Percentiles rank a stretch among this genome's conserved stretches.
Evolutionary conservation across 2,329 filamentous ascomycete genomes (phyloP).

Genomic region (Podosphaera xanthii): DNA sequence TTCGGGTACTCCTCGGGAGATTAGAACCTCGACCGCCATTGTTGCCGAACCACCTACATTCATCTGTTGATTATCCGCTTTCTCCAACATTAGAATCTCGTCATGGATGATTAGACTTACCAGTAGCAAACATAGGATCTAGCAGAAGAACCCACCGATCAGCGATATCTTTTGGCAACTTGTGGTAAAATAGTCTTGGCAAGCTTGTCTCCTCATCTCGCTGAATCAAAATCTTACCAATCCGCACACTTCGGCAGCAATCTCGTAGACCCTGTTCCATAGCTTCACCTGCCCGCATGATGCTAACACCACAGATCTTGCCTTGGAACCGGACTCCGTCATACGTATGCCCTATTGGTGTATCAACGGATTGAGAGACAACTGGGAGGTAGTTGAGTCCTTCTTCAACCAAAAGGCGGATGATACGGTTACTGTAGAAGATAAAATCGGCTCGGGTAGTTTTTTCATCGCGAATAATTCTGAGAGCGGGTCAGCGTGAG

Average conservation of each 20-base stretch:
- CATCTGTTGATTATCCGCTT: too few relatives aligned
- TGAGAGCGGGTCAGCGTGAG: conserved; percentile 18
- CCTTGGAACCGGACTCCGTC: conserved; percentile 86
- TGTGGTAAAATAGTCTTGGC: conserved; percentile 93
- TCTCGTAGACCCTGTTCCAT: conserved; percentile 96
- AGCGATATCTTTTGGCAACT: conserved; percentile 81
- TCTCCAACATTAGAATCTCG: too few relatives aligned
- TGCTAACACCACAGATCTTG: conserved; percentile 95
- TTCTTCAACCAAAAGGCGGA: conserved; percentile 87
- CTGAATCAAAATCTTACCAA: conserved; percentile 96
- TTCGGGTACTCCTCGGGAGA: conserved; percentile 74
- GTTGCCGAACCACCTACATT: conserved; percentile 67
- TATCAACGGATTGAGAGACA: conserved; percentile 69
- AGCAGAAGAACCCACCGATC: conserved; percentile 81
- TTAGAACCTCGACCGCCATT: conserved; percentile 89
- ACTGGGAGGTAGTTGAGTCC: conserved; percentile 91
- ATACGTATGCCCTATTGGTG: conserved; percentile 73
- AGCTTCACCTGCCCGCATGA: conserved; percentile 92
- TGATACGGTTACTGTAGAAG: conserved; percentile 97
- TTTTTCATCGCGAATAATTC: conserved; percentile 82
- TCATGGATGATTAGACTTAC: conserved; percentile 23
- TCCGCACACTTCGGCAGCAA: conserved; percentile 91
- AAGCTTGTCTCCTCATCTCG: conserved; percentile 82
- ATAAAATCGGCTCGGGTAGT: conserved; percentile 92
- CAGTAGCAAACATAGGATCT: conserved; percentile 98